phyloP scores from a whole-genome alignment of 2,329 filamentous ascomycete species.

The Dactylella cylindrospora region DNA sequence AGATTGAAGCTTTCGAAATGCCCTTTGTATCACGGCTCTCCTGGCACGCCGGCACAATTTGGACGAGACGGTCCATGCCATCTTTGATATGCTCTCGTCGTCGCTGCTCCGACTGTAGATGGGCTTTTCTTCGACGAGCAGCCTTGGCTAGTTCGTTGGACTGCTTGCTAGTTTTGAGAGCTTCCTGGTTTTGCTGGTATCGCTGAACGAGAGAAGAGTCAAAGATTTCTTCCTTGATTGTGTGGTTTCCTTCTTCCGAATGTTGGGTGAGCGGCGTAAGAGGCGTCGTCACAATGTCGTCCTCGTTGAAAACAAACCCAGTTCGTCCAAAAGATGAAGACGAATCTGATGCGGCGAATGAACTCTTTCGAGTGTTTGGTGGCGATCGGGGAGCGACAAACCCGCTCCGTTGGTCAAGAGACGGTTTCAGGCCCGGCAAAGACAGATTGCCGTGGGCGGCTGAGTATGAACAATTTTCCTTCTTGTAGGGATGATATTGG shows the following conservation, averaged over 20 bases:
- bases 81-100: constrained; percentile 49
- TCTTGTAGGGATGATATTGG: constrained; percentile 42
- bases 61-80: constrained; percentile 49
- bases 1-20: constrained; percentile 47
- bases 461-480: constrained; percentile 24
- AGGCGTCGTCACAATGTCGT: constrained; percentile 28
- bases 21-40: constrained; percentile 46
- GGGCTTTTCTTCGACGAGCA: constrained; percentile 47
- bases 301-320: constrained; percentile 25
- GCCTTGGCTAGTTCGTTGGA: constrained; percentile 35
- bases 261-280: constrained; percentile 40
- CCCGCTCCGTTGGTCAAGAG: constrained; percentile 21
- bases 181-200: constrained; percentile 34
- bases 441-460: constrained; percentile 10
- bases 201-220: constrained; percentile 28
- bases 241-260: constrained; percentile 27
- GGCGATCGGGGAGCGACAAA: constrained; percentile 22
- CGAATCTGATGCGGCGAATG: constrained; percentile 38
- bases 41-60: constrained; percentile 48
- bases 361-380: constrained; percentile 39
- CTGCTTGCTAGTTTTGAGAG: constrained; percentile 15
- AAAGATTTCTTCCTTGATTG: constrained; percentile 32
- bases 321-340: constrained; percentile 34
- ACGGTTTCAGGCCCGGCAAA: constrained; percentile 28
- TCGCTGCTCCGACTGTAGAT: constrained; percentile 49